A percentile compares a stretch with the other conserved stretches of the same genome.
These are phyloP conservation scores for Aspergillus vadensis DNA, from an alignment of 2,329 filamentous ascomycete species.

Conservation along the genomic window DNA sequence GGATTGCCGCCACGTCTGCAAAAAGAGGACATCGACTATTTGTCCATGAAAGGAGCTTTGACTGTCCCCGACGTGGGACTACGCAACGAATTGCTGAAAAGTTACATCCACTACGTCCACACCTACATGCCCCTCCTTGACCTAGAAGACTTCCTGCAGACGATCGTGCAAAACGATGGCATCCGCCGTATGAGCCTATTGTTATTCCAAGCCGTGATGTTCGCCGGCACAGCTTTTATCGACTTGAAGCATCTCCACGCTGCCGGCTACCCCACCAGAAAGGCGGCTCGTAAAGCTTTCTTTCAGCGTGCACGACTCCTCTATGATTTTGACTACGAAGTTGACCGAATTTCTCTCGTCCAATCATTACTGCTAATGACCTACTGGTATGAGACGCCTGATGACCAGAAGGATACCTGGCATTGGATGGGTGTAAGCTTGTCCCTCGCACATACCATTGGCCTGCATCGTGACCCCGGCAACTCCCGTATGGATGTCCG, in stretches of 20 bases:
- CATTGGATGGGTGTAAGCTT: conserved; percentile 98
- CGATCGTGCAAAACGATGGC: conserved; percentile 67
- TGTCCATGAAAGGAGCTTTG: conserved; percentile 81
- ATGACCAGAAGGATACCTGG: conserved; percentile 97
- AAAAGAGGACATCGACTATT: conserved; percentile 78
- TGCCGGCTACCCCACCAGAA: conserved; percentile 75
- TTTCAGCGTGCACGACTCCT: conserved; percentile 87
- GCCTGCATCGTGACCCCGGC: conserved; percentile 81
- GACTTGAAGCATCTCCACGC: conserved; percentile 74
- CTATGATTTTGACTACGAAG: conserved; percentile 95
- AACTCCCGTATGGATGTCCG: conserved; percentile 72
- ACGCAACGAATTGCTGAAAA: conserved; percentile 77
- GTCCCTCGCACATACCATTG: conserved; percentile 89
- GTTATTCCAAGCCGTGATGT: conserved; percentile 93
- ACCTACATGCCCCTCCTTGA: conserved; percentile 90
- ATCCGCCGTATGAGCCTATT: conserved; percentile 75
- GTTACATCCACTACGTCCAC: conserved; percentile 86
- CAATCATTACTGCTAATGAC: conserved; percentile 90
- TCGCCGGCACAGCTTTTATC: conserved; percentile 84
- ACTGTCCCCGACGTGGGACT: conserved; percentile 70
- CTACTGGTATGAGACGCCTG: conserved; percentile 95
- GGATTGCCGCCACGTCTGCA: conserved; percentile 76
- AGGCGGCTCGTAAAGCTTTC: conserved; percentile 81
- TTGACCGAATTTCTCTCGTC: conserved; percentile 82
- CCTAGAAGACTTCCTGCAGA: conserved; percentile 59